Percentiles rank a stretch among this genome's conserved stretches.
These are phyloP conservation scores for Aspergillus glaucus DNA, from an alignment of 2,329 filamentous ascomycete species.

Conservation along the genomic window DNA sequence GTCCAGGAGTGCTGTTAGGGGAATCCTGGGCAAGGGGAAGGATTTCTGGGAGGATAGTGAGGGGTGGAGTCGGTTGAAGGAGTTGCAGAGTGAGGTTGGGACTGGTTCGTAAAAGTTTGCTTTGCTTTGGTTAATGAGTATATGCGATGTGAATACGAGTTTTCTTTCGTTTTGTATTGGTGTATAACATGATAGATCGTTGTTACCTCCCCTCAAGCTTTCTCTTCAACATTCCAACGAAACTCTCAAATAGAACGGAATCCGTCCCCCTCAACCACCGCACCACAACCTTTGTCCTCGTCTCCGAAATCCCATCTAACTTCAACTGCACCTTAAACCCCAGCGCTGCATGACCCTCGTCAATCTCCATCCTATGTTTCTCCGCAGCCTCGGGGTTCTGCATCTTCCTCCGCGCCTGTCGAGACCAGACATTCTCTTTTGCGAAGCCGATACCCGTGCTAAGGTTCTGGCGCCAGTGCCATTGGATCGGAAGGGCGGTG, in stretches of 20 bases:
- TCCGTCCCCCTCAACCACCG: conserved; percentile 74
- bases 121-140: not conserved
- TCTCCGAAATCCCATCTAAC: conserved; percentile 24
- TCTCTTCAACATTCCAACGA: conserved; percentile 70
- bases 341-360: conserved; percentile 41
- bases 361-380: conserved; percentile 26
- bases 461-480: conserved; percentile 55
- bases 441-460: conserved; percentile 58
- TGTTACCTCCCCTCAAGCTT: conserved; percentile 31
- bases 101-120: conserved; percentile 1
- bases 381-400: conserved; percentile 14
- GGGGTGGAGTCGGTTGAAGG: conserved; percentile 34
- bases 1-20: conserved; percentile 74
- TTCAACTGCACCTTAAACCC: conserved; percentile 54
- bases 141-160: not conserved
- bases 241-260: conserved; percentile 72
- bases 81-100: conserved; percentile 32
- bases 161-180: not conserved
- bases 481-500: conserved; percentile 53
- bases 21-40: conserved; percentile 74
- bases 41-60: conserved; percentile 71
- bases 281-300: conserved; percentile 46
- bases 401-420: conserved; percentile 61
- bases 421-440: conserved; percentile 67
- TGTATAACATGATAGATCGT: not conserved